Evolutionary conservation across 2,329 filamentous ascomycete species (phyloP).

Genomic region (Penicillium aurantiogriseum): DNA sequence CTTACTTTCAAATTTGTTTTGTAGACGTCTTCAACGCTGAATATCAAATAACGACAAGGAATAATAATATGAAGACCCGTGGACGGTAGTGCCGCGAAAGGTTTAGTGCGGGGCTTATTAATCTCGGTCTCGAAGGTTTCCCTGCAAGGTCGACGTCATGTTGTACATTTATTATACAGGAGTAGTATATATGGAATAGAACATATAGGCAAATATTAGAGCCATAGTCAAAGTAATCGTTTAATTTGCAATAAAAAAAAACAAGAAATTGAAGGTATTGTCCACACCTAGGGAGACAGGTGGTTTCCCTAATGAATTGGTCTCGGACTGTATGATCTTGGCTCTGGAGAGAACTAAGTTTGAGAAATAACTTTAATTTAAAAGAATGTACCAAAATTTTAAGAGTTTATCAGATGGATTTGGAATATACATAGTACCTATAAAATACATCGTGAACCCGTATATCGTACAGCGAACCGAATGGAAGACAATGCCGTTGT

Average conservation of each 20-base stretch:
- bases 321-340: not conserved
- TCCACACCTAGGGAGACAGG: not conserved
- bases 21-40: not conserved
- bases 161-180: not conserved
- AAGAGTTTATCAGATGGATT: not conserved
- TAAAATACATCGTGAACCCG: not conserved
- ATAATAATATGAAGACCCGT: not conserved
- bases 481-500: not conserved
- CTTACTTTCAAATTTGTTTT: not conserved
- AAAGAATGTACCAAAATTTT: not conserved
- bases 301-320: not conserved
- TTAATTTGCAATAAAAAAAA: not conserved
- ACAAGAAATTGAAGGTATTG: too few relatives aligned
- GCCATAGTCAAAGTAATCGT: too few relatives aligned
- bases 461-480: not conserved
- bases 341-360: not conserved
- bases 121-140: constrained; percentile 4
- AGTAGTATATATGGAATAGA: not conserved
- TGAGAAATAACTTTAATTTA: not conserved
- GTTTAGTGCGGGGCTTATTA: constrained; percentile 22
- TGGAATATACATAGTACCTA: not conserved
- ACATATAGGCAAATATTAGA: too few relatives aligned
- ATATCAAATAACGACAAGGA: not conserved
- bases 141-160: not conserved
- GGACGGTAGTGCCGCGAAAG: not conserved